Evolutionary conservation across 345 rosid genomes (phyloP), one percentile per base, ranked within the genome.

Genomic region (Aethionema arabicum): DNA sequence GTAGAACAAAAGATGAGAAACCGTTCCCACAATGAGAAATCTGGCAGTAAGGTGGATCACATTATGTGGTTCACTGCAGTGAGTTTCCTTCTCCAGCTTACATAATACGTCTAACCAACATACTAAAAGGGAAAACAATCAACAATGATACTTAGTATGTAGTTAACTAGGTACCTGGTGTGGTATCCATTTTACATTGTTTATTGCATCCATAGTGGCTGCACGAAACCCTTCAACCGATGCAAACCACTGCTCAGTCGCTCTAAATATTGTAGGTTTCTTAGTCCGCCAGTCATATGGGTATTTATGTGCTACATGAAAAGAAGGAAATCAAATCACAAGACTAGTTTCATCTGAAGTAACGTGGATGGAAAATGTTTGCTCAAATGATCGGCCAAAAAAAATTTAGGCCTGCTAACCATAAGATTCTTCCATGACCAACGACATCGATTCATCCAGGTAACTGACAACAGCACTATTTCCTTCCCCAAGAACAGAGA

Each of bases 241-340:
- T 68, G 98, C 98, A 83, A 92, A 92, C 98, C 98, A 92, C 68
- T 92, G 98, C 80, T 92, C 95, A 45, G 98, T 92, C 12, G 95
- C 98, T 77, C 98, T 85, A 84, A 86, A 89, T 73, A 92, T 92
- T 4, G 96, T 89, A 15, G 96, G 98, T 70, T 83, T 83, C 67
- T 92, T 92, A 29, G 95, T 85, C 77, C 98, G 78, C 98, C 98
- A 92, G 78, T 92, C 96, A 78, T 89, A 92, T 44, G 98, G 96
- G 78, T 92, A 92, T 63, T 85, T 92, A 77, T 92, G 96, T 36
- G 79, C 96, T 92, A 77, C 78, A 74, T 40, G 33, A 45, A 66
- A 69, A 66, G 59, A 66, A 33, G 39, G 42, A 39, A 54, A 30
- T 49, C 10, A 75, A 38, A 53, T 43, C 11, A 55, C 40, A 40